Evolutionary conservation across 1,139 yeast species (phyloP).

Genomic region (Taphrina pruni): DNA sequence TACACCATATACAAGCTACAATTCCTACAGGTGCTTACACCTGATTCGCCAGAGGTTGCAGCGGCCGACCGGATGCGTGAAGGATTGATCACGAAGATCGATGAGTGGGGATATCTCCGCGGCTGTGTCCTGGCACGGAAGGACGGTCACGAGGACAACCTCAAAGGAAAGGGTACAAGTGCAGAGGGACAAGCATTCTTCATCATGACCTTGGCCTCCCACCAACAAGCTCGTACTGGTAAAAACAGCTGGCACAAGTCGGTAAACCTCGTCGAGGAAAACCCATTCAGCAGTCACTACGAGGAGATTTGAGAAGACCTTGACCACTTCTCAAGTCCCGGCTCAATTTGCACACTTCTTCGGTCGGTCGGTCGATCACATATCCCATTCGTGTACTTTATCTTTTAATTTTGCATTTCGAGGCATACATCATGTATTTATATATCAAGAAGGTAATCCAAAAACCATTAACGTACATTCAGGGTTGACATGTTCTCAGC

Average conservation of each 20-base stretch:
- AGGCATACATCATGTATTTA: not conserved
- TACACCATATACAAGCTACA: constrained; percentile 28
- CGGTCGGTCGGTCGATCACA: no score
- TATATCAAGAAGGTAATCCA: not conserved
- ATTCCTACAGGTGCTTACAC: constrained; percentile 3
- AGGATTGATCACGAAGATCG: constrained; percentile 23
- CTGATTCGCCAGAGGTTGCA: constrained; percentile 24
- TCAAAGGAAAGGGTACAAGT: constrained; percentile 28
- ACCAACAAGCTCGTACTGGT: constrained; percentile 14
- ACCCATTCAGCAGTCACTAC: constrained; percentile 24
- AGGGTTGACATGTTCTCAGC: constrained; percentile 36
- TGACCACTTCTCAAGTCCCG: not conserved
- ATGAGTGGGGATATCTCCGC: constrained; percentile 29
- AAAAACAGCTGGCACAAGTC: constrained; percentile 20
- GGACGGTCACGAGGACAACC: constrained; percentile 33
- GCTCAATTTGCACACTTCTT: not conserved
- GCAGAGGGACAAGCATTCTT: constrained; percentile 40
- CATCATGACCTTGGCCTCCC: constrained; percentile 35
- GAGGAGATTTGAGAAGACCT: constrained; percentile 9
- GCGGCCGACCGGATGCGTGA: constrained; percentile 32
- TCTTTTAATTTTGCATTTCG: no score
- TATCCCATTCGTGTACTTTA: not conserved
- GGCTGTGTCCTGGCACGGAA: constrained; percentile 40
- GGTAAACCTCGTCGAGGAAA: constrained; percentile 11
- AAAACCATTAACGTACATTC: constrained; percentile 10